phyloP scores from a whole-genome alignment of 257 asterid genomes.

The Primulina tabacum region DNA sequence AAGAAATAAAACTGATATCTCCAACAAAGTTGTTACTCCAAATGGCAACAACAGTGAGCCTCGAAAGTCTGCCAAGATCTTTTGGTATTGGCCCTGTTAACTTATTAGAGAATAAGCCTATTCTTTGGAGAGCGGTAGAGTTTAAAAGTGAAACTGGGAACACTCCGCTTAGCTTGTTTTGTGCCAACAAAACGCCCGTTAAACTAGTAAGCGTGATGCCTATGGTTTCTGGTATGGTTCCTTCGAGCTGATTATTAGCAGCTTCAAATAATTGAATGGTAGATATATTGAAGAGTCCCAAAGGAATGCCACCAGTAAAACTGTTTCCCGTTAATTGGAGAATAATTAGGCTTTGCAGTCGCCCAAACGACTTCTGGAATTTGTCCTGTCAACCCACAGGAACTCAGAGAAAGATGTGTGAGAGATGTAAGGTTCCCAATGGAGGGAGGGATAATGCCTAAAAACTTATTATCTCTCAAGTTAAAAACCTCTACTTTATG shows the following conservation, averaged over 20 bases:
- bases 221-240: slow-evolving; percentile 26
- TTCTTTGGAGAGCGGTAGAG: slow-evolving; percentile 21
- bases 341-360: slow-evolving; percentile 15
- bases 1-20: slow-evolving; percentile 30
- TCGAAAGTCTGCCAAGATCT: slow-evolving; percentile 25
- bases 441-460: slow-evolving; percentile 30
- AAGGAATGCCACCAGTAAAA: slow-evolving; percentile 26
- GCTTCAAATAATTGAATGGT: slow-evolving; percentile 12
- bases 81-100: slow-evolving; percentile 32
- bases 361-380: slow-evolving; percentile 30
- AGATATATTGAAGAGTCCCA: slow-evolving; percentile 30
- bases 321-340: slow-evolving; percentile 16
- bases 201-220: slow-evolving; percentile 29
- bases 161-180: slow-evolving; percentile 26
- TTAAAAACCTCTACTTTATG: slow-evolving; percentile 19
- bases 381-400: slow-evolving; percentile 28
- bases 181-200: slow-evolving; percentile 7
- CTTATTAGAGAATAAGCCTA: slow-evolving; percentile 17
- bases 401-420: slow-evolving; percentile 6
- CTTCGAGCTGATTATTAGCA: slow-evolving; percentile 23
- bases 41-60: slow-evolving; percentile 11
- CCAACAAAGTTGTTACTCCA: slow-evolving; percentile 17
- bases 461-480: slow-evolving; percentile 26
- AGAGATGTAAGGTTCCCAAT: slow-evolving; percentile 33
- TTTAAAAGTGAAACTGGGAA: slow-evolving; percentile 32